Base-by-base conservation (phyloP, 208 protist genomes). In the Leptomonas pyrrhocoris region DNA sequence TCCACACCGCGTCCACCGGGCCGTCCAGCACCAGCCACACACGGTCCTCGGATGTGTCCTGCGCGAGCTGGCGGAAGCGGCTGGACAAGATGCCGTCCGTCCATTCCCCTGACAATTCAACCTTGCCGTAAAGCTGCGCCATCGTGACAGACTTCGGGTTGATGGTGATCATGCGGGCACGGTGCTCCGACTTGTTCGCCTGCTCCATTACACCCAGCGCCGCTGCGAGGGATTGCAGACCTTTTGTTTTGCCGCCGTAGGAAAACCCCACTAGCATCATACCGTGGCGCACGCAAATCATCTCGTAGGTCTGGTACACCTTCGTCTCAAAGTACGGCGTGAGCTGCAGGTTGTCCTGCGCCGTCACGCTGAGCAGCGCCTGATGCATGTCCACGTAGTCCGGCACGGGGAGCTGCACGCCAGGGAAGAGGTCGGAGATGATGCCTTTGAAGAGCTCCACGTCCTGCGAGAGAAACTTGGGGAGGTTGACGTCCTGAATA, bases 1-100 rank as follows among this genome's bases (percentile, higher is more conserved):
- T 99, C 98, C 98, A 99, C 49, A 99, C 85, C n/a, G 98, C 97
- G 79, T 99, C 98, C 11, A 99, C 98, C 31, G 98, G 98, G 64
- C 98, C 98, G 55, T 99, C 98, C 18, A 98, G 94, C 18, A 99
- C 88, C 53, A 99, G 83, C 97, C 97, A 99, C 75, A 98, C 97
- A 56, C 94, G 86, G 55, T 97, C 91, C 19, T 73, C 66, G 16
- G 93, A 90, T 15, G 85, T 84, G 64, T 97, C 87, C 70, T 95
- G 74, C 31, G 92, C 87, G 36, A 94, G 81, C 27, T 88, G 81
- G 46, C 98, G 85, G 77, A 98, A 98, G 38, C 94, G 83, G 77
- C 90, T 96, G 18, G 97, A 97, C 18, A 99, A 77, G 50, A 99
- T 94, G 72, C 98, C 98, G 74, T 99, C 97, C 9, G 89, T 98